A percentile compares a stretch with the other conserved stretches of the same genome.
These are phyloP conservation scores for Rutstroemia sydowiana DNA, from an alignment of 2,329 filamentous ascomycete genomes.

Conservation along the genomic window DNA sequence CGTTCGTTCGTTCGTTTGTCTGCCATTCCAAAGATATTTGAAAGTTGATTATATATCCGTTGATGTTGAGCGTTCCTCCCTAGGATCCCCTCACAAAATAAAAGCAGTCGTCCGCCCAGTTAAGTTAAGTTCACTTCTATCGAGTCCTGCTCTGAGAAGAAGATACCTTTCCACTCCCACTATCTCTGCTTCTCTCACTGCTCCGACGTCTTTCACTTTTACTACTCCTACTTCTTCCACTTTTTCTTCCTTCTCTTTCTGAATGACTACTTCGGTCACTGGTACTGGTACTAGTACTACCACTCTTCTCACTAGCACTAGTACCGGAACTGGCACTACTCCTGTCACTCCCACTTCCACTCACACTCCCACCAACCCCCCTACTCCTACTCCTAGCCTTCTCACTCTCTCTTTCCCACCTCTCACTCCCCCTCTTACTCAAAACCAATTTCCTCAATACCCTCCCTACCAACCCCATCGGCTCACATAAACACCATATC, in stretches of 20 bases:
- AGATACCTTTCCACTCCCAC: not conserved
- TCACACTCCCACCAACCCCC: not conserved
- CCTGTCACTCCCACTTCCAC: not conserved
- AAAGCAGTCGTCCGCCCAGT: no score
- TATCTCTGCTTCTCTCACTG: not conserved
- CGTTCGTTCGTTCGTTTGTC: no score
- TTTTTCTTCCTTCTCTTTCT: not conserved
- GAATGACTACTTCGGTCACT: no score
- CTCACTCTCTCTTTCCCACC: not conserved
- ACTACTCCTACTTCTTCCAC: not conserved
- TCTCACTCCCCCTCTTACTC: not conserved
- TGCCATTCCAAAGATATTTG: no score
- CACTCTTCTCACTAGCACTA: no score
- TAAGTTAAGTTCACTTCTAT: no score
- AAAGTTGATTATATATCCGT: no score
- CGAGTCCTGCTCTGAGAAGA: no score
- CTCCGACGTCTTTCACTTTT: not conserved
- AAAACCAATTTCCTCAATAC: not conserved
- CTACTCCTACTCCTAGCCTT: not conserved
- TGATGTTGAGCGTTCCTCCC: no score
- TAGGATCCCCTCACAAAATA: no score
- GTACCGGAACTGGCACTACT: no score
- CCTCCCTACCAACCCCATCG: not conserved
- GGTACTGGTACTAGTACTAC: no score
- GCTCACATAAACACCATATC: conserved; percentile 5